Conservation (phyloP, 139 green algal genomes). For the Spirogloea muscicola region DNA sequence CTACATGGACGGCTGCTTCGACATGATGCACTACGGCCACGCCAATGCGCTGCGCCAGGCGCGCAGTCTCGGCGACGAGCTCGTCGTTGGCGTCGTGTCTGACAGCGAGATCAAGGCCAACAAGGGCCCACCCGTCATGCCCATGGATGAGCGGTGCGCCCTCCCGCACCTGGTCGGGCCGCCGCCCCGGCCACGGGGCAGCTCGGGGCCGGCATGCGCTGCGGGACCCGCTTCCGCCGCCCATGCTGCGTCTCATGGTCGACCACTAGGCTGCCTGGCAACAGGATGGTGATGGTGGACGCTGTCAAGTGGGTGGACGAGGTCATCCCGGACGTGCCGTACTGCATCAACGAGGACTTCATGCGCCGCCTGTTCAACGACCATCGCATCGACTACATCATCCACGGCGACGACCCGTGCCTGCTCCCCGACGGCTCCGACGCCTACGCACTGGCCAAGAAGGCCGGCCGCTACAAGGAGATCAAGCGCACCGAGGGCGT, state of each 20-base stretch:
- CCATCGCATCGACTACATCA: constrained; percentile 93
- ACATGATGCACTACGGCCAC: constrained; percentile 99
- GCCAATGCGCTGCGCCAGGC: constrained; percentile 95
- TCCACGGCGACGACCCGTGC: constrained; percentile 99
- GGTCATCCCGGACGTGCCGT: constrained; percentile 89
- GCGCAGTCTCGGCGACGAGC: constrained; percentile 77
- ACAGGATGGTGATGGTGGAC: constrained; percentile 72
- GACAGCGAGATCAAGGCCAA: constrained; percentile 87
- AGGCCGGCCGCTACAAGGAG: constrained; percentile 78
- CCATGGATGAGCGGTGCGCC: constrained; percentile 74
- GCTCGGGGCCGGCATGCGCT: no score
- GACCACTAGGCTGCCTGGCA: not conserved
- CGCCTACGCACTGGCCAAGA: constrained; percentile 91
- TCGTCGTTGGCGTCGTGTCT: constrained; percentile 92
- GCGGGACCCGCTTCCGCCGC: no score
- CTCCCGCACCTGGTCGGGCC: not conserved
- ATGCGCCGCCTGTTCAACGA: constrained; percentile 87
- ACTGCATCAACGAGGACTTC: constrained; percentile 90
- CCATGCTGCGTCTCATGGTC: no score
- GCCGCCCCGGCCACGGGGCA: not conserved
- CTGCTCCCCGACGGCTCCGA: constrained; percentile 95
- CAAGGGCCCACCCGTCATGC: constrained; percentile 91
- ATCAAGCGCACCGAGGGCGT: constrained; percentile 98
- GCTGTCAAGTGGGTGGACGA: constrained; percentile 98
- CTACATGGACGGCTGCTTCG: constrained; percentile 99